Evolutionary conservation across 169 alveolate genomes (phyloP).

Genomic region (Plasmodium berghei): DNA sequence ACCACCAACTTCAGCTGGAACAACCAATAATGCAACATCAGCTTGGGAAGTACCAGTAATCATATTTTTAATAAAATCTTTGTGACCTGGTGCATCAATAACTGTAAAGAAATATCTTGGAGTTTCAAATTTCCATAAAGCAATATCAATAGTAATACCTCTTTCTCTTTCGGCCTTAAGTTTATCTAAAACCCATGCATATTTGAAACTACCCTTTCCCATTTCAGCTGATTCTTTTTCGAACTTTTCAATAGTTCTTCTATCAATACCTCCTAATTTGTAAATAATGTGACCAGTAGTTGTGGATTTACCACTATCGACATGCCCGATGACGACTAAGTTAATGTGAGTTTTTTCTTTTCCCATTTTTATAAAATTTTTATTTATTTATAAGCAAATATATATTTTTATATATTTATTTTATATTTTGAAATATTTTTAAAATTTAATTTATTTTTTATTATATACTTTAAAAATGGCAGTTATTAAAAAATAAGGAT

Average conservation of each 20-base stretch:
- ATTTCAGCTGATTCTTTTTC: conserved; percentile 95
- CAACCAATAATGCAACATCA: conserved; percentile 98
- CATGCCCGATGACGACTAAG: conserved; percentile 98
- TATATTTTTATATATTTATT: conserved; percentile 1
- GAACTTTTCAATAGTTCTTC: conserved; percentile 96
- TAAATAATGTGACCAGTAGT: conserved; percentile 96
- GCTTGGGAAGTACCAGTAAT: conserved; percentile 99
- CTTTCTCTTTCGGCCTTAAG: conserved; percentile 99
- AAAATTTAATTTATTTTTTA: too few species aligned
- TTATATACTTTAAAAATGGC: too few species aligned
- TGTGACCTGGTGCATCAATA: conserved; percentile 99
- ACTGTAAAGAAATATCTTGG: conserved; percentile 97
- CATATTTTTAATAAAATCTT: conserved; percentile 99
- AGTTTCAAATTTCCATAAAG: conserved; percentile 98
- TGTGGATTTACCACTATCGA: conserved; percentile 98
- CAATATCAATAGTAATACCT: conserved; percentile 98
- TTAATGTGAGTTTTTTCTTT: conserved; percentile 93
- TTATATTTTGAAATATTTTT: too few species aligned
- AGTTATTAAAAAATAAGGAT: too few species aligned
- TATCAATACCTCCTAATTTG: conserved; percentile 96
- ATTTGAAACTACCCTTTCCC: conserved; percentile 97
- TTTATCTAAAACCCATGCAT: conserved; percentile 99
- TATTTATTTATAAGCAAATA: background rate
- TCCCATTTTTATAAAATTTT: conserved; percentile 76
- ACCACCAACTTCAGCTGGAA: conserved; percentile 98